Evolutionary conservation across 2,329 filamentous ascomycete species (phyloP).

Genomic region (Elsinoe necatrix): DNA sequence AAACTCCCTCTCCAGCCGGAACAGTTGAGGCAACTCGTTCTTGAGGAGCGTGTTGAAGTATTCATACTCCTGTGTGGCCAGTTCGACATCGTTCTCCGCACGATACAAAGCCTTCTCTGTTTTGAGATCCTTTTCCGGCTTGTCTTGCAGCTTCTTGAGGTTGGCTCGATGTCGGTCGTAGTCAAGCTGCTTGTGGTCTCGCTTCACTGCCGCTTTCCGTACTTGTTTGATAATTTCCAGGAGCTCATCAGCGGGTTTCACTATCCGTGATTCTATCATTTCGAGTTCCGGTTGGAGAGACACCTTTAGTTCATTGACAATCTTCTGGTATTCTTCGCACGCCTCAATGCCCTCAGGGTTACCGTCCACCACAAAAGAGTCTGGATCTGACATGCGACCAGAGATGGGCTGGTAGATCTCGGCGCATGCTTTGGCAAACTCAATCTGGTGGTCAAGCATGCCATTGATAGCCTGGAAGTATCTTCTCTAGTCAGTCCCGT

Average conservation of each 20-base stretch:
- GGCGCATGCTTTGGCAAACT: constrained; percentile 90
- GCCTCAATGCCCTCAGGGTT: constrained; percentile 89
- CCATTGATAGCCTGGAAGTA: constrained; percentile 97
- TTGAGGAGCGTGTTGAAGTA: constrained; percentile 98
- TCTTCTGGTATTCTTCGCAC: constrained; percentile 90
- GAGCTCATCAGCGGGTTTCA: constrained; percentile 86
- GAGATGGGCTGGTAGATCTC: constrained; percentile 99
- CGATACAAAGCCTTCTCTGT: constrained; percentile 97
- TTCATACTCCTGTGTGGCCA: constrained; percentile 90
- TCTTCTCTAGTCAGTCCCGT: constrained; percentile 25
- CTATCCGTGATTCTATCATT: constrained; percentile 89
- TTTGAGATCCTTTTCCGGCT: constrained; percentile 92
- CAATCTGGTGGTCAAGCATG: constrained; percentile 96
- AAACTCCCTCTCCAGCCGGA: constrained; percentile 82
- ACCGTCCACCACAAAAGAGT: constrained; percentile 69
- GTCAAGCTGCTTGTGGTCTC: constrained; percentile 95
- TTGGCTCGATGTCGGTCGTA: constrained; percentile 78
- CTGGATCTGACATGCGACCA: constrained; percentile 86
- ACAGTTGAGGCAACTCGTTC: constrained; percentile 87
- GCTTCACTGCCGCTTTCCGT: constrained; percentile 77
- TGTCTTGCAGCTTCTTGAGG: constrained; percentile 92
- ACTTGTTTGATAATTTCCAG: constrained; percentile 93
- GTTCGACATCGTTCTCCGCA: constrained; percentile 82
- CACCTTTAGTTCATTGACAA: constrained; percentile 83
- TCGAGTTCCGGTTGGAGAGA: constrained; percentile 86